Base-by-base conservation (phyloP, 2,329 filamentous ascomycete genomes). In the Ciborinia camelliae region DNA sequence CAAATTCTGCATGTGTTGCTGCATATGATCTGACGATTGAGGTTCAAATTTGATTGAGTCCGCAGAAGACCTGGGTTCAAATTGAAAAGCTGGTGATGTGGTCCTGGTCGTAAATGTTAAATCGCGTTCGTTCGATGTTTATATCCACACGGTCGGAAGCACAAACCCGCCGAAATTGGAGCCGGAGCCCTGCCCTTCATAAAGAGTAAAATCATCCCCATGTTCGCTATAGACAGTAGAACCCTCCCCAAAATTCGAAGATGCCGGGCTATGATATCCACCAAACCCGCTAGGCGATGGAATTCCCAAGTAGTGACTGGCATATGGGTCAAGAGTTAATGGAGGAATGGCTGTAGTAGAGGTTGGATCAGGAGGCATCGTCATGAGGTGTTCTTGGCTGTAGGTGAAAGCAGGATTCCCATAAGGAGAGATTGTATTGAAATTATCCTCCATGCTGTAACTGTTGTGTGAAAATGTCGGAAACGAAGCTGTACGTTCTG, bases 181-280 rank as follows among this genome's bases (percentile, higher is more conserved):
- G 61, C 71, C 70, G 52, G 71, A 70, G 63, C 72, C 70, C 66
- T 73, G 73, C 65, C 66, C 68, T 67, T 75, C 73, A 74, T 75
- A 76, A 20, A 74, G 69, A 65, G 71, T 69, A 71, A 75, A 75
- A 70, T 75, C 73, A 35, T 87, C 85, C 65, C 87, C 85, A 54
- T 81, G 79, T 71, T 88, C 86, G 77, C 85, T 88, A 76, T 86
- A 88, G 37, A 82, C 79, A 67, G 86, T 78, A 35, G 86, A 87
- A n/a, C 84, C 79, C 74, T 86, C 78, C n/a, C 84, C 79, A 73
- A 84, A 86, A 23, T 82, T 86, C 66, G 86, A 88, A 37, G 85
- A 86, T 28, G 85, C 83, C 60, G 86, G 86, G 73, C 85, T 88
- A 73, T 86, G 67, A 51, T 75, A 87, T 65, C 81, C 81, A 63